Conservation (phyloP, 371 early-diverging fungal species). For the Mortierella sp. region DNA sequence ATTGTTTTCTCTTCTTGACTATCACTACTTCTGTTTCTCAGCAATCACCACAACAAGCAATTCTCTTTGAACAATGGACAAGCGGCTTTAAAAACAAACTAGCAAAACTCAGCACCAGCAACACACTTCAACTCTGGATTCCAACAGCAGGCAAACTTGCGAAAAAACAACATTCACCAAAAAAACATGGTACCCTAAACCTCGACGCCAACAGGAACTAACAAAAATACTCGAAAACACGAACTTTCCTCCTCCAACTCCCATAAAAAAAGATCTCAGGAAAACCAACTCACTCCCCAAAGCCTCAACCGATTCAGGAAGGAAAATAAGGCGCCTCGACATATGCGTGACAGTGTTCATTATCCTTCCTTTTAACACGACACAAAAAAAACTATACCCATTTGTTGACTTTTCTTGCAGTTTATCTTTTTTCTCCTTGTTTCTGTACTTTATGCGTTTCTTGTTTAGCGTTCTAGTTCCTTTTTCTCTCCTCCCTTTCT, state of each 20-base stretch:
- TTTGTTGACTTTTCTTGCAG: slow-evolving; percentile 6
- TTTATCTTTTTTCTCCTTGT: not conserved
- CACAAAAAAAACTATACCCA: slow-evolving; percentile 42
- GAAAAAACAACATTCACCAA: not conserved
- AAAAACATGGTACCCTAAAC: not conserved
- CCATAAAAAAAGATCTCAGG: not conserved
- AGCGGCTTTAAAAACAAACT: not conserved
- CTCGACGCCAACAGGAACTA: slow-evolving; percentile 6
- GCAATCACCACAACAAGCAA: not conserved
- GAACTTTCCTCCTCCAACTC: not conserved
- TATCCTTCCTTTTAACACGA: not conserved
- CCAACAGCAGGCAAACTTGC: not conserved
- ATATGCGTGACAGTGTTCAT: not conserved
- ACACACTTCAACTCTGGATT: not conserved
- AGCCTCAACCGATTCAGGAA: not conserved
- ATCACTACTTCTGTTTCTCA: not conserved
- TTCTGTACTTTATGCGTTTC: slow-evolving; percentile 28
- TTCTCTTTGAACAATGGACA: slow-evolving; percentile 1
- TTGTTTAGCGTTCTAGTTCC: slow-evolving; percentile 3
- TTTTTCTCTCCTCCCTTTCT: not conserved
- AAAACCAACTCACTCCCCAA: not conserved
- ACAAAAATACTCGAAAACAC: not conserved
- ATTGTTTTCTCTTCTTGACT: not conserved
- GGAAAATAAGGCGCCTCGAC: not conserved
- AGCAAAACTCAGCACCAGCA: slow-evolving; percentile 2